These are phyloP conservation scores for Backusella luteola DNA, from an alignment of 192 early-diverging fungal species.

Conservation along the genomic window DNA sequence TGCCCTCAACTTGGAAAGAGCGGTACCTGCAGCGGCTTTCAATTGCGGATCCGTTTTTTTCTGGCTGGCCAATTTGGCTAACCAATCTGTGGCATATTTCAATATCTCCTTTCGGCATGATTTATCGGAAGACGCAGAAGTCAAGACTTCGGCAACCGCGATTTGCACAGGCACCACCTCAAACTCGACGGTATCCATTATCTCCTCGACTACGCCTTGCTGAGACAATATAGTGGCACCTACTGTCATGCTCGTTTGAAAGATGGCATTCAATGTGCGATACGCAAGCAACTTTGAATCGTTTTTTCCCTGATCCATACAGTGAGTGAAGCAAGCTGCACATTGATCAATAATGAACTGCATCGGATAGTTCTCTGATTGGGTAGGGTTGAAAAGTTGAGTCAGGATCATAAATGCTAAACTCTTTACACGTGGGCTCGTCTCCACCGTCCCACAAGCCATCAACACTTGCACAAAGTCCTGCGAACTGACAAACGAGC, in stretches of 20 bases:
- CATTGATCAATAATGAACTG: slow-evolving; percentile 30
- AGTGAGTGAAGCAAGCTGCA: slow-evolving; percentile 27
- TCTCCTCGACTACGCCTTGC: slow-evolving; percentile 64
- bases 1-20: slow-evolving; percentile 58
- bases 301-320: slow-evolving; percentile 37
- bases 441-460: slow-evolving; percentile 19
- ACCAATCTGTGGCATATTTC: slow-evolving; percentile 48
- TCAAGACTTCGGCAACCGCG: slow-evolving; percentile 57
- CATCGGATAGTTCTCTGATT: slow-evolving; percentile 21
- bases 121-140: slow-evolving; percentile 60
- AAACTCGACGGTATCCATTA: slow-evolving; percentile 80
- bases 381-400: slow-evolving; percentile 21
- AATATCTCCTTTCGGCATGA: slow-evolving; percentile 56
- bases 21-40: slow-evolving; percentile 55
- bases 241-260: slow-evolving; percentile 64
- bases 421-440: slow-evolving; percentile 13
- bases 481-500: slow-evolving; percentile 17
- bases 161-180: slow-evolving; percentile 68
- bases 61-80: slow-evolving; percentile 40
- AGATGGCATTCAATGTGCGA: slow-evolving; percentile 58
- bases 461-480: slow-evolving; percentile 26
- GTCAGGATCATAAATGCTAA: slow-evolving; percentile 31
- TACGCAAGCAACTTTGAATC: slow-evolving; percentile 34
- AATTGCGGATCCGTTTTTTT: slow-evolving; percentile 40
- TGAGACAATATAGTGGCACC: slow-evolving; percentile 57